Conservation (phyloP, 805 yeast genomes). For the Starmerella cellae region DNA sequence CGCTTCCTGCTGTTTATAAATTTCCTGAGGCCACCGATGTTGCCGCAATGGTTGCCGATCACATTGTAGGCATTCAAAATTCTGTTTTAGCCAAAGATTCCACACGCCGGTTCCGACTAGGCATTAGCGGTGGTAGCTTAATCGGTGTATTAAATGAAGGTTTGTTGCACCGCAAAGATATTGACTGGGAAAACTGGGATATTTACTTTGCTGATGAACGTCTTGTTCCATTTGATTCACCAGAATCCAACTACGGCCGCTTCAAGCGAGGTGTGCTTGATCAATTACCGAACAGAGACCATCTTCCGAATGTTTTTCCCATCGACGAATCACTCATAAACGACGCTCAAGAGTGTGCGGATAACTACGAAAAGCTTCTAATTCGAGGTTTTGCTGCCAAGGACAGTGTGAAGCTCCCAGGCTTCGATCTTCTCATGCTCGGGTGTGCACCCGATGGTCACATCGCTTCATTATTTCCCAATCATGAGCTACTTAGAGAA, state of each 20-base stretch:
- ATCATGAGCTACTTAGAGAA: constrained; percentile 78
- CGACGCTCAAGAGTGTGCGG: constrained; percentile 75
- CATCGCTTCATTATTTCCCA: constrained; percentile 91
- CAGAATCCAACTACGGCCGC: constrained; percentile 80
- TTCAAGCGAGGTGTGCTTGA: constrained; percentile 76
- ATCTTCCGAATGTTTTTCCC: constrained; percentile 62
- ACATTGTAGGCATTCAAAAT: constrained; percentile 79
- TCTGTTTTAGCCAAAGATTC: constrained; percentile 35
- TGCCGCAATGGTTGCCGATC: constrained; percentile 95
- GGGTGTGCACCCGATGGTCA: constrained; percentile 99
- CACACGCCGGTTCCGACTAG: constrained; percentile 65
- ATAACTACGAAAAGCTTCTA: constrained; percentile 72
- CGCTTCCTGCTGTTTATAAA: constrained; percentile 68
- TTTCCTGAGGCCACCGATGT: constrained; percentile 82
- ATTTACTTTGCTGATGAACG: constrained; percentile 94
- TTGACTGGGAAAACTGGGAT: constrained; percentile 91
- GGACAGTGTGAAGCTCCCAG: constrained; percentile 89
- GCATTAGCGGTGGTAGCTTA: constrained; percentile 85
- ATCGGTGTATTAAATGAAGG: constrained; percentile 81
- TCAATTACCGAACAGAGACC: constrained; percentile 38
- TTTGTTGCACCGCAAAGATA: constrained; percentile 55
- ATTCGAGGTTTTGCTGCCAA: constrained; percentile 88
- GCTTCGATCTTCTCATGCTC: constrained; percentile 77
- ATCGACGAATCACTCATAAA: constrained; percentile 60
- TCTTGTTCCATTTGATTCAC: constrained; percentile 71